Conservation (phyloP, 73 alveolate genomes). For the Symbiodinium pilosum region DNA sequence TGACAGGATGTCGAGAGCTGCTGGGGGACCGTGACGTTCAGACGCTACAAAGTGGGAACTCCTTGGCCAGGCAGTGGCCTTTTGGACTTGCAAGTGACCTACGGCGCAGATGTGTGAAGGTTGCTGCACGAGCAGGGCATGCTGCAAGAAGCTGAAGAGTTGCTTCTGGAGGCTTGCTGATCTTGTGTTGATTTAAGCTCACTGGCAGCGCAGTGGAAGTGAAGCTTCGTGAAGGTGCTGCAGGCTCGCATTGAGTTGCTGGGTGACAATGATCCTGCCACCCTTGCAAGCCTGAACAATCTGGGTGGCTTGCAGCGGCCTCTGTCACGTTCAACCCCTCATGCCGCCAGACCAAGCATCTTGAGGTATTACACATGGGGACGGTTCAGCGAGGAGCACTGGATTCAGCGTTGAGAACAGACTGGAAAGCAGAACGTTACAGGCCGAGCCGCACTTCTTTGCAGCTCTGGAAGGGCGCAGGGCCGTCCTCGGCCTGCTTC, state of each 20-base stretch:
- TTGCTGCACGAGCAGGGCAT: conserved; percentile 66
- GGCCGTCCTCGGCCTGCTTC: conserved; percentile 48
- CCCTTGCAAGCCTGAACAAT: conserved; percentile 53
- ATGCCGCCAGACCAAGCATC: not conserved
- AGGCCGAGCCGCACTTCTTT: conserved; percentile 90
- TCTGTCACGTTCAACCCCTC: not conserved
- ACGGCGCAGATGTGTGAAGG: not conserved
- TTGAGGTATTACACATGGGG: not conserved
- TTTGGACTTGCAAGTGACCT: not conserved
- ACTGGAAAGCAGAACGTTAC: too few relatives aligned
- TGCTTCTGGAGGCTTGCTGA: conserved; percentile 26
- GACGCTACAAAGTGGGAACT: conserved; percentile 38
- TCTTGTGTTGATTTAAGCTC: not conserved
- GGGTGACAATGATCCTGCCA: conserved; percentile 61
- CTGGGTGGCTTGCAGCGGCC: conserved; percentile 41
- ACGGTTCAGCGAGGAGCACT: not conserved
- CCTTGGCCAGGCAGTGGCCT: conserved; percentile 3
- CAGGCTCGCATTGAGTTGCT: conserved; percentile 37
- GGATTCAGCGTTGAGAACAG: not conserved
- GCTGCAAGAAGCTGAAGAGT: conserved; percentile 38
- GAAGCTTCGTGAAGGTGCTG: conserved; percentile 24
- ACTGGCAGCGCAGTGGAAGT: not conserved
- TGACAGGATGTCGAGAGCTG: conserved; percentile 42
- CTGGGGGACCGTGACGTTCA: conserved; percentile 36
- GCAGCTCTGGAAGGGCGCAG: conserved; percentile 73